Evolutionary conservation across 1,284 basidiomycete genomes (phyloP).

Genomic region (Leucoagaricus sp.): DNA sequence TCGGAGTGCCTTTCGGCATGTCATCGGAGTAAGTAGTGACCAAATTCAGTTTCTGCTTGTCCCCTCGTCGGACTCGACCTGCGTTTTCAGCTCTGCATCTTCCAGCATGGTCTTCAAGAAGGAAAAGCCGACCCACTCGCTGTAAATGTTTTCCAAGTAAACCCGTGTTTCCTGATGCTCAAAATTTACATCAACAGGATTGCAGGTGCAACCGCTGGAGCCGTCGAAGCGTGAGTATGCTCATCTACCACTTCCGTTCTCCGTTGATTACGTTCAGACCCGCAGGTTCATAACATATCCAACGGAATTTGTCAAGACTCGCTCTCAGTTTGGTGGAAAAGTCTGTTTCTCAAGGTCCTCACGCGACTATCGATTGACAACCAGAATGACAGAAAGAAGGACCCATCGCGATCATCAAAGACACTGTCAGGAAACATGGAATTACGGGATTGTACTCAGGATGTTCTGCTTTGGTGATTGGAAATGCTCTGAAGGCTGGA

Average conservation of each 20-base stretch:
- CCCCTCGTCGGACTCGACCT: not conserved
- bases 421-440: slow-evolving; percentile 75
- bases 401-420: slow-evolving; percentile 67
- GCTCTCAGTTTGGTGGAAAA: slow-evolving; percentile 80
- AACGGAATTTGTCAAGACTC: slow-evolving; percentile 90
- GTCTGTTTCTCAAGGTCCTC: slow-evolving; percentile 33
- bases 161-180: not conserved
- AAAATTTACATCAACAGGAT: slow-evolving; percentile 36
- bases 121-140: slow-evolving; percentile 79
- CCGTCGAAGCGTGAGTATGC: slow-evolving; percentile 80
- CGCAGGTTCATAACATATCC: slow-evolving; percentile 83
- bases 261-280: slow-evolving; percentile 36
- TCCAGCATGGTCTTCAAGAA: slow-evolving; percentile 48
- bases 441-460: slow-evolving; percentile 83
- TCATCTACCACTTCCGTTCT: not conserved
- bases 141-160: slow-evolving; percentile 38
- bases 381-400: slow-evolving; percentile 52
- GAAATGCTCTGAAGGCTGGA: slow-evolving; percentile 90
- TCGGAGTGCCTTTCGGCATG: slow-evolving; percentile 6
- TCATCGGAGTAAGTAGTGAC: not conserved
- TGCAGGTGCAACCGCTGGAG: slow-evolving; percentile 94
- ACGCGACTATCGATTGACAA: not conserved
- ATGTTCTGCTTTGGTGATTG: slow-evolving; percentile 85
- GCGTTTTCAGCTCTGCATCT: not conserved
- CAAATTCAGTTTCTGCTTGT: not conserved